Percentiles rank a stretch among this genome's conserved stretches.
phyloP scores from a whole-genome alignment of 306 rosid species.

The Crotalaria pallida region DNA sequence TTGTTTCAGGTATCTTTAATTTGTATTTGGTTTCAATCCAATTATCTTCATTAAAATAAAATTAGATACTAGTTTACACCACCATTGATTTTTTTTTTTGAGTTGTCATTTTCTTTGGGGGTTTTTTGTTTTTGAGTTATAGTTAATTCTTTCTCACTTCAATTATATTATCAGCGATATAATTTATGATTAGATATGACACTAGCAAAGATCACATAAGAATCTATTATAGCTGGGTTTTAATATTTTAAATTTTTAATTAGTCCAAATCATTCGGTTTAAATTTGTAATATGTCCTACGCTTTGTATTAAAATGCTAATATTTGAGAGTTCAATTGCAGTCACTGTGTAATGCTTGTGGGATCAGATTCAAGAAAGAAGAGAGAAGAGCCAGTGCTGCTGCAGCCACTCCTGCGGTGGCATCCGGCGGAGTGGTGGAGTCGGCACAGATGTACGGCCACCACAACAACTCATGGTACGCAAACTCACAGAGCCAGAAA shows the following conservation, averaged over 20 bases:
- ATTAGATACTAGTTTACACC: no score
- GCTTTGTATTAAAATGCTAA: not conserved
- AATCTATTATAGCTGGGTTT: not conserved
- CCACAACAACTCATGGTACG: slow-evolving; percentile 47
- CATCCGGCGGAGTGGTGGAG: slow-evolving; percentile 36
- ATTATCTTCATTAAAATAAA: no score
- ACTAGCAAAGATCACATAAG: not conserved
- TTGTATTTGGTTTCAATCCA: no score
- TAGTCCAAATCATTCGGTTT: not conserved
- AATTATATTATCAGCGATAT: no score
- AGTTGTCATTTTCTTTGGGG: no score
- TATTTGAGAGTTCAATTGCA: slow-evolving; percentile 24
- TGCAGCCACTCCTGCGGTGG: slow-evolving; percentile 26
- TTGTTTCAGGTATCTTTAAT: no score
- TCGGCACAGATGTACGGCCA: slow-evolving; percentile 34
- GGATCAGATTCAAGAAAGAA: slow-evolving; percentile 93
- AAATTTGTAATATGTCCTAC: not conserved
- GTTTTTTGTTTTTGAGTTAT: no score
- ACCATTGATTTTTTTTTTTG: no score
- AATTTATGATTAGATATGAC: not conserved
- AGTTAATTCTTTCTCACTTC: not conserved
- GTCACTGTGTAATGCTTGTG: slow-evolving; percentile 99
- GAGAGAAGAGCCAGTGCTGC: slow-evolving; percentile 78
- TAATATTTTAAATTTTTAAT: not conserved
- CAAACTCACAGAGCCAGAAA: slow-evolving; percentile 48